A percentile compares a stretch with the other conserved stretches of the same genome.
phyloP scores from a whole-genome alignment of 352 stramenopile species.

The Stramenopiles sp. region DNA sequence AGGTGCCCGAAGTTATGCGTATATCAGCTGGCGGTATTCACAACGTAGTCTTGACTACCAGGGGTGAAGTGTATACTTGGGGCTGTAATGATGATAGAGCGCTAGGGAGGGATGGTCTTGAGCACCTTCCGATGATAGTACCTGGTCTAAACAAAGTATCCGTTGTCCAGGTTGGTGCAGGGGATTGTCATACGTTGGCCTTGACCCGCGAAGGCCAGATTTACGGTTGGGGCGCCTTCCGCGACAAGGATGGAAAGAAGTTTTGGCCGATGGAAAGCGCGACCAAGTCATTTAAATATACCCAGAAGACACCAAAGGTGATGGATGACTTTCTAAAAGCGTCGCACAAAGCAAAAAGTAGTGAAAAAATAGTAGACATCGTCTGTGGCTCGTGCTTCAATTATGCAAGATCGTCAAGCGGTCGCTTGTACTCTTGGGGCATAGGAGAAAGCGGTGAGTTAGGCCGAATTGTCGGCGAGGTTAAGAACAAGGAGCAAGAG shows the following conservation, averaged over 20 bases:
- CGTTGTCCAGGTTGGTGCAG: constrained; percentile 43
- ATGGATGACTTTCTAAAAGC: constrained; percentile 5
- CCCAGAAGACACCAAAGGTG: constrained; percentile 29
- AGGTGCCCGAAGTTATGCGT: neutral
- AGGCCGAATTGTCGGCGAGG: constrained; percentile 19
- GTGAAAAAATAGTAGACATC: constrained; percentile 43
- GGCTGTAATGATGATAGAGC: constrained; percentile 41
- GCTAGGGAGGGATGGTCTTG: constrained; percentile 52
- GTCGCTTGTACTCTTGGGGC: constrained; percentile 67
- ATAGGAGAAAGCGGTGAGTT: constrained; percentile 65
- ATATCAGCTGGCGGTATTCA: constrained; percentile 7
- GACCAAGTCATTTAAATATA: constrained; percentile 50
- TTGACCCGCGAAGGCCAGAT: constrained; percentile 63
- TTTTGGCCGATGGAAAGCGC: constrained; percentile 53
- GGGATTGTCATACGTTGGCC: constrained; percentile 79
- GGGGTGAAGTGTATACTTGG: constrained; percentile 1
- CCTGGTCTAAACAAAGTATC: constrained; percentile 1
- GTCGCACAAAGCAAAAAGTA: constrained; percentile 37
- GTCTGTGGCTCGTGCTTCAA: constrained; percentile 57
- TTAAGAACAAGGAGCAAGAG: constrained; percentile 19
- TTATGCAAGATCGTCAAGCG: constrained; percentile 54
- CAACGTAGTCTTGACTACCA: neutral
- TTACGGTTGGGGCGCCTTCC: constrained; percentile 81
- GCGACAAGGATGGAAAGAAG: constrained; percentile 83
- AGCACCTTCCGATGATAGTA: constrained; percentile 46